Percentiles rank a stretch among this genome's conserved stretches.
These are phyloP conservation scores for Backusella circina DNA, from an alignment of 192 early-diverging fungal species.

Conservation along the genomic window DNA sequence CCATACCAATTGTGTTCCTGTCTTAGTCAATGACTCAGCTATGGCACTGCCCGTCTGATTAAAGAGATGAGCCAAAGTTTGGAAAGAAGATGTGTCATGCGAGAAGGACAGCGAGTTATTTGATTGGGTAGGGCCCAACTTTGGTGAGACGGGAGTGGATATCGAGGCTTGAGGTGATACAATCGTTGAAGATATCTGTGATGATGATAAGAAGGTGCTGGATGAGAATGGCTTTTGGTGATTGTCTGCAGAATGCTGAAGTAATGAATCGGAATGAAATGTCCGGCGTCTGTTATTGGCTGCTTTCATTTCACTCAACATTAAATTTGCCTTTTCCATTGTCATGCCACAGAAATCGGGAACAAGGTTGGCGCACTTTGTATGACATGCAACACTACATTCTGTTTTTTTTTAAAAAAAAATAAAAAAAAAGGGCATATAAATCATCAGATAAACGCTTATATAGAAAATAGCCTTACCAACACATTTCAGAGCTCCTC, in stretches of 20 bases:
- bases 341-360: slow-evolving; percentile 93
- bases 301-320: slow-evolving; percentile 79
- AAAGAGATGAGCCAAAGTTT: not conserved
- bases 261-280: slow-evolving; percentile 1
- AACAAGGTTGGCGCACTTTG: slow-evolving; percentile 76
- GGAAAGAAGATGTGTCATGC: slow-evolving; percentile 4
- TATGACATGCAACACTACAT: slow-evolving; percentile 80
- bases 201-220: not conserved
- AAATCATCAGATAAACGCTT: not conserved
- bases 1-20: not conserved
- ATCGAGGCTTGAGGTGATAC: not conserved
- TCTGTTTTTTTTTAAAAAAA: slow-evolving; percentile 47
- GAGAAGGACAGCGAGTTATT: not conserved
- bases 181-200: not conserved
- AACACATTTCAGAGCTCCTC: slow-evolving; percentile 48
- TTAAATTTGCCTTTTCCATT: slow-evolving; percentile 80
- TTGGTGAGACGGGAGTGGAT: slow-evolving; percentile 1
- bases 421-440: not conserved
- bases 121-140: not conserved
- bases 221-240: slow-evolving; percentile 2
- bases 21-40: not conserved
- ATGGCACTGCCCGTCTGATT: not conserved
- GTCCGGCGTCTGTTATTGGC: slow-evolving; percentile 29
- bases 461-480: slow-evolving; percentile 30
- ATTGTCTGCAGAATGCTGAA: not conserved